Percentiles rank a stretch among this genome's conserved stretches.
phyloP scores from a whole-genome alignment of 129 eudicot genomes.

The carrot (Daucus carota) region DH1_v3.0 NC_030388.2:18455501-18456000 shows the following conservation, averaged over 20 bases:
- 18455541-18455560: background rate
- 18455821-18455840: too few relatives aligned
- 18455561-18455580: background rate
- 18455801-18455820: too few relatives aligned
- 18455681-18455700: background rate
- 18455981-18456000: too few relatives aligned
- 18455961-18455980: too few relatives aligned
- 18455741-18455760: background rate
- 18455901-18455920: too few relatives aligned
- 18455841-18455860: too few relatives aligned
- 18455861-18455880: too few relatives aligned
- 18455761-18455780: background rate
- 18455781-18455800: background rate
- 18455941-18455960: too few relatives aligned
- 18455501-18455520: background rate
- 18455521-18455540: constrained; percentile 1
- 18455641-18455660: background rate
- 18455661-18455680: background rate
- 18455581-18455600: background rate
- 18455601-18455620: background rate
- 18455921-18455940: too few relatives aligned
- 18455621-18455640: constrained; percentile 11
- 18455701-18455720: background rate
- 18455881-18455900: too few relatives aligned
- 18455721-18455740: background rate